Evolutionary conservation across 805 yeast species (phyloP).

Genomic region (Candida tallmaniae): DNA sequence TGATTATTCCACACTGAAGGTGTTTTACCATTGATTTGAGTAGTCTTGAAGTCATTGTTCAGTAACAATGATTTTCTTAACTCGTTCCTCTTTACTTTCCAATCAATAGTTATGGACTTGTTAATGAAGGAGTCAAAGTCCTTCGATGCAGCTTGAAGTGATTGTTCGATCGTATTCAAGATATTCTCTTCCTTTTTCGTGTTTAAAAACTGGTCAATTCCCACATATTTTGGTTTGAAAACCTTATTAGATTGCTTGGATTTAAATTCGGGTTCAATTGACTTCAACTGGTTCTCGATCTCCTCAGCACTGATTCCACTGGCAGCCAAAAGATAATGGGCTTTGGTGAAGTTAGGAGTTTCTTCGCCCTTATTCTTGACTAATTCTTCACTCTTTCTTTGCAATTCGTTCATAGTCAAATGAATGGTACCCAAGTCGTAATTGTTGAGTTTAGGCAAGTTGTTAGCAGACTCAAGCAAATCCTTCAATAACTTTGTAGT

Average conservation of each 20-base stretch:
- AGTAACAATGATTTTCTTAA: slow-evolving; percentile 70
- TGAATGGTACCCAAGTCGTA: slow-evolving; percentile 78
- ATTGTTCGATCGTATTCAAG: slow-evolving; percentile 75
- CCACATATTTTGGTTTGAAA: slow-evolving; percentile 10
- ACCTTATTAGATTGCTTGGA: slow-evolving; percentile 5
- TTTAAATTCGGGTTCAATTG: slow-evolving; percentile 13
- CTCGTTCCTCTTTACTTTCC: slow-evolving; percentile 75
- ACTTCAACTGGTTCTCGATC: slow-evolving; percentile 55
- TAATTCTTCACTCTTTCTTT: slow-evolving; percentile 57
- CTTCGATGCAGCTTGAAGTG: slow-evolving; percentile 64
- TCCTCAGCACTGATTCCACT: slow-evolving; percentile 87
- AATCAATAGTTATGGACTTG: slow-evolving; percentile 71
- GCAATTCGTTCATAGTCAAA: slow-evolving; percentile 74
- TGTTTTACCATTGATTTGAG: neutral
- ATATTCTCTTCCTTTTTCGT: slow-evolving; percentile 79
- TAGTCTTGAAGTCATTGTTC: slow-evolving; percentile 16
- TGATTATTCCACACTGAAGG: slow-evolving; percentile 2
- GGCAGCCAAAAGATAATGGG: slow-evolving; percentile 85
- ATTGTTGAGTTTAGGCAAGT: slow-evolving; percentile 56
- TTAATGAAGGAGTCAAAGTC: slow-evolving; percentile 80
- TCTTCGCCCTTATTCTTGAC: slow-evolving; percentile 35
- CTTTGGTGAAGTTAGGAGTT: slow-evolving; percentile 48
- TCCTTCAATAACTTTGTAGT: slow-evolving; percentile 48
- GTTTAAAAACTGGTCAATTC: slow-evolving; percentile 60
- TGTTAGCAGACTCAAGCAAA: slow-evolving; percentile 69